Base-by-base conservation (phyloP, 805 yeast species). In the Torulaspora franciscae region DNA sequence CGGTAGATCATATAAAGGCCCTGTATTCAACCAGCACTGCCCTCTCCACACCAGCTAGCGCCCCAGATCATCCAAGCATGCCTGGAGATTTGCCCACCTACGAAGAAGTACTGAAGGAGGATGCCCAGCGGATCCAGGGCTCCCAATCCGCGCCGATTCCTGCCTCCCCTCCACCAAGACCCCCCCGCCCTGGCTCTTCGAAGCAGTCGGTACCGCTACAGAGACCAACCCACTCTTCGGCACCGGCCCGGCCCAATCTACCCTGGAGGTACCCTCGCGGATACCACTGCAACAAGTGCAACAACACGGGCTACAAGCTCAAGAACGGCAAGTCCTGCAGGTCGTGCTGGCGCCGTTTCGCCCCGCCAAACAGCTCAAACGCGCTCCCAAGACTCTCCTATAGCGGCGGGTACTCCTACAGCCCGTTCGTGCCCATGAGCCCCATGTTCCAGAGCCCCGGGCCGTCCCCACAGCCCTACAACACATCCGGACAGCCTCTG, bases 181-280 rank as follows among this genome's bases (percentile, higher is more conserved):
- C 57, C 6, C 38, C 46, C 17, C 46, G 58, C 26, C 45, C 52
- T 25, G 42, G 42, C 10, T 40, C 47, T 34, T 28, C 43, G 23
- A 27, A 33, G 11, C 50, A 40, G 6, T 34, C 43, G 24, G 36
- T 25, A 27, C 43, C 25, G 26, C 45, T 40, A 1, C 49, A 62
- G 37, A 25, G 26, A 22, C 25, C 42, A 9, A 41, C 39, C 8
- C 25, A 40, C 19, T 15, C 37, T 15, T 13, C 39, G 6, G 30
- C 39, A 10, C 43, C 40, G 13, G 32, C 46, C 17, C 15, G 43
- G 19, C 33, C 52, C 1, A 50, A 61, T 1, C 67, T 81, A 6
- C 85, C 90, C 0, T 83, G 85, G 78, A 61, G 62, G 39, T 87
- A 84, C 54, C 95, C 95, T 0, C 61, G 52, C 2, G 73, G 79